Evolutionary conservation across 2,329 filamentous ascomycete genomes (phyloP).

Genomic region (Knufia petricola): DNA sequence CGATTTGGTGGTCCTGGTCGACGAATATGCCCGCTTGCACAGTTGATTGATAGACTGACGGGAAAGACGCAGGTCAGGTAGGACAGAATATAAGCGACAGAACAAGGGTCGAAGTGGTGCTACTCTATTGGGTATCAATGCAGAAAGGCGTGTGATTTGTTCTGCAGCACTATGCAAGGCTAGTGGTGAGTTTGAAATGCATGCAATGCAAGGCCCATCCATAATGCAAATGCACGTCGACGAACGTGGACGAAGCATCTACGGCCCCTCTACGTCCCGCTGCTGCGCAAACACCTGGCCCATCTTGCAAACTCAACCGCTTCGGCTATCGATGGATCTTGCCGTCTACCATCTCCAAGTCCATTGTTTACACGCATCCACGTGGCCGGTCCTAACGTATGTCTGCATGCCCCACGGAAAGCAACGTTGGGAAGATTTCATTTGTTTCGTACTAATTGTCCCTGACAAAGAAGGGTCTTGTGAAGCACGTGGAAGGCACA

Average conservation of each 20-base stretch:
- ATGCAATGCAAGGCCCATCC: neutral
- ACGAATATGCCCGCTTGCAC: neutral
- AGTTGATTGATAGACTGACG: neutral
- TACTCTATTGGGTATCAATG: too few species aligned
- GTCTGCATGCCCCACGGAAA: neutral
- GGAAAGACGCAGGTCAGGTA: constrained; percentile 3
- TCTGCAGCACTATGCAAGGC: neutral
- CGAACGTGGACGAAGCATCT: too few species aligned
- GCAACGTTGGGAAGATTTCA: neutral
- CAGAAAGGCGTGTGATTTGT: neutral
- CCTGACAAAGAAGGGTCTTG: neutral
- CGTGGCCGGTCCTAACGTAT: neutral
- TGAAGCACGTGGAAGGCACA: neutral
- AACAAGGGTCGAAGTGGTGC: neutral
- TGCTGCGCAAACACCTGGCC: neutral
- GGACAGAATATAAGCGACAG: neutral
- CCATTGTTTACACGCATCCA: too few species aligned
- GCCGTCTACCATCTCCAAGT: neutral
- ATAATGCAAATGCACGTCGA: neutral
- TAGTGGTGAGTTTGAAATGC: neutral
- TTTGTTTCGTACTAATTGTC: neutral
- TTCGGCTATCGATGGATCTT: neutral
- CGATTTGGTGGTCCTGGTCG: neutral
- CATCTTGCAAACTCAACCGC: neutral
- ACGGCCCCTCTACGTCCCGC: too few species aligned